Evolutionary conservation across 2,329 filamentous ascomycete species (phyloP).

Genomic region (Neopestalotiopsis sp.): DNA sequence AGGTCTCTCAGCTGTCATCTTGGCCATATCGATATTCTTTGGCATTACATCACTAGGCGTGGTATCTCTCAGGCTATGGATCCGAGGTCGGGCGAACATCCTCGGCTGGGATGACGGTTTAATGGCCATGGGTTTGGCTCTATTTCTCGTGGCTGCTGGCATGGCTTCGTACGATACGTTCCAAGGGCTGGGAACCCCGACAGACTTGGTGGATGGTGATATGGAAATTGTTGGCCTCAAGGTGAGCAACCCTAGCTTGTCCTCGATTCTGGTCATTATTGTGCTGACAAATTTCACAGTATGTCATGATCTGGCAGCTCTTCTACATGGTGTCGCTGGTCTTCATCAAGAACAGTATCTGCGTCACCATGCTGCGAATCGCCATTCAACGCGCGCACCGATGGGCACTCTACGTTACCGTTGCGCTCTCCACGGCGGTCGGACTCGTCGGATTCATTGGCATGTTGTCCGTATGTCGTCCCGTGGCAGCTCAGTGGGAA

Average conservation of each 20-base stretch:
- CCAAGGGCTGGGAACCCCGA: constrained; percentile 10
- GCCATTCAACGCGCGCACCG: constrained; percentile 17
- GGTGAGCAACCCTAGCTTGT: not conserved
- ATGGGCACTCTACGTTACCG: constrained; percentile 9
- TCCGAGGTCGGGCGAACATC: constrained; percentile 11
- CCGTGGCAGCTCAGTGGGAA: constrained; percentile 18
- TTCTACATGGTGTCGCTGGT: constrained; percentile 15
- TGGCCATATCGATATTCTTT: constrained; percentile 16
- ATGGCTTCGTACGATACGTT: constrained; percentile 17
- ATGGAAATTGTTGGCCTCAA: constrained; percentile 7
- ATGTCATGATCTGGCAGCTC: constrained; percentile 21
- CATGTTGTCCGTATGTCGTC: constrained; percentile 15
- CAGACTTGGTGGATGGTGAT: not conserved
- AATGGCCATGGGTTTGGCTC: constrained; percentile 5
- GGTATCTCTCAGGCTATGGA: constrained; percentile 15
- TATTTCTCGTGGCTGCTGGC: constrained; percentile 11
- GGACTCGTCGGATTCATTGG: constrained; percentile 17
- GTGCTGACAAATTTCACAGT: constrained; percentile 7
- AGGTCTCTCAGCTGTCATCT: constrained; percentile 8
- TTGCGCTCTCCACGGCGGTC: constrained; percentile 7
- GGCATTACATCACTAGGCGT: constrained; percentile 2
- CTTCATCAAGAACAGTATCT: constrained; percentile 20
- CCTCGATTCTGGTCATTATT: not conserved
- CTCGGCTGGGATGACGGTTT: constrained; percentile 12
- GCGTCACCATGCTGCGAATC: constrained; percentile 21